Percentiles rank a stretch among this genome's conserved stretches.
phyloP scores from a whole-genome alignment of 352 stramenopile species.

The Globisporangium uncinulatum region DNA sequence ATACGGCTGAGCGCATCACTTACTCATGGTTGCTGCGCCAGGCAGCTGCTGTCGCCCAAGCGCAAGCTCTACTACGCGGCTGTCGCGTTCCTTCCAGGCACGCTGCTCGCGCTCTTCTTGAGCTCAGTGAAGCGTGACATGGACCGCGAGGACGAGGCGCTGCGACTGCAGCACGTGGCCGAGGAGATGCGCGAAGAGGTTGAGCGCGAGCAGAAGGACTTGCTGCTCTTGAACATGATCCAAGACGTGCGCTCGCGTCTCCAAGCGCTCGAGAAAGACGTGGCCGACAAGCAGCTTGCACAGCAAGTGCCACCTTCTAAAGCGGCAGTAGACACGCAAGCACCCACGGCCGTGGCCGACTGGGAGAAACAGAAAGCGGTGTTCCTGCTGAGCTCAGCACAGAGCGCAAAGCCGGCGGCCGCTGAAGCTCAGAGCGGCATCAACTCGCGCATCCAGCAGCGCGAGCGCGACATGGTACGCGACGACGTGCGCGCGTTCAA shows the following conservation, averaged over 20 bases:
- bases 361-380: slow-evolving; percentile 34
- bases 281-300: slow-evolving; percentile 9
- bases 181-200: slow-evolving; percentile 35
- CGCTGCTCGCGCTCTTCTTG: slow-evolving; percentile 56
- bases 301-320: slow-evolving; percentile 1
- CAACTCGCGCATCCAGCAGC: slow-evolving; percentile 38
- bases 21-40: slow-evolving; percentile 9
- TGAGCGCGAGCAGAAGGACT: slow-evolving; percentile 43
- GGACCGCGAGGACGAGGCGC: slow-evolving; percentile 53
- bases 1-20: too few relatives aligned
- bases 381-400: slow-evolving; percentile 12
- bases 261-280: slow-evolving; percentile 41
- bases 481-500: slow-evolving; percentile 42
- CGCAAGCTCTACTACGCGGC: slow-evolving; percentile 63
- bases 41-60: slow-evolving; percentile 53
- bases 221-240: slow-evolving; percentile 40
- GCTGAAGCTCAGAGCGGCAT: slow-evolving; percentile 29
- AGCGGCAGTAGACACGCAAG: slow-evolving; percentile 5
- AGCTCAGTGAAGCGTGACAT: slow-evolving; percentile 67
- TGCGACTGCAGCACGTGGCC: slow-evolving; percentile 37
- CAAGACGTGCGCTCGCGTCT: slow-evolving; percentile 61
- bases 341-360: slow-evolving; percentile 5
- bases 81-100: slow-evolving; percentile 66
- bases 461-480: slow-evolving; percentile 40
- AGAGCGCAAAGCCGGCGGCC: too few relatives aligned